phyloP scores from a whole-genome alignment of 2,329 filamentous ascomycete genomes.

The Microdochium paspali region DNA sequence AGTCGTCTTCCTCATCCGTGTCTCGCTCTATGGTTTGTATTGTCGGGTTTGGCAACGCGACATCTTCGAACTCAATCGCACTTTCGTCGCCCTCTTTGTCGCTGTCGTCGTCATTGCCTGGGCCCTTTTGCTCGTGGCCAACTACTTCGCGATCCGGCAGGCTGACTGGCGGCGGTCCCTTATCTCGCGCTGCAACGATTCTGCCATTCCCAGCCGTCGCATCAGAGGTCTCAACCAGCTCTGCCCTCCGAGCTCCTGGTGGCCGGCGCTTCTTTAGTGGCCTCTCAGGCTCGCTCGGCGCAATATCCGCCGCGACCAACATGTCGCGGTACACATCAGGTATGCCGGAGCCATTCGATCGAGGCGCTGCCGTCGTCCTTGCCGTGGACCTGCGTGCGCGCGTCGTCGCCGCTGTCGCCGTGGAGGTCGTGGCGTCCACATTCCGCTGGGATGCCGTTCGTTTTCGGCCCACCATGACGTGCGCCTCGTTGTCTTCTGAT shows the following conservation, averaged over 20 bases:
- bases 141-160: no score
- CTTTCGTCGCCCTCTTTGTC: constrained; percentile 30
- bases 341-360: constrained; percentile 10
- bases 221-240: neutral
- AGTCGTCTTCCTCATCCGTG: constrained; percentile 32
- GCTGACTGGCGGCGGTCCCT: no score
- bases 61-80: constrained; percentile 39
- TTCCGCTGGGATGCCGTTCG: constrained; percentile 9
- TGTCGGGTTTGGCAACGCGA: constrained; percentile 34
- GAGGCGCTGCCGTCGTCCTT: constrained; percentile 8
- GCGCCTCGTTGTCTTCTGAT: neutral
- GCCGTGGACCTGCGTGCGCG: constrained; percentile 3
- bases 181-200: no score
- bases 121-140: no score
- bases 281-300: constrained; percentile 4
- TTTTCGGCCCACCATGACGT: constrained; percentile 18
- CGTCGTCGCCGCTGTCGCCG: neutral
- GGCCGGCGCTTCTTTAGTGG: constrained; percentile 5
- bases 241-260: constrained; percentile 9
- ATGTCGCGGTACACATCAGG: constrained; percentile 37
- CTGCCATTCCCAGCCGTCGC: no score
- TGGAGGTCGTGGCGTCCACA: neutral
- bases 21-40: constrained; percentile 41
- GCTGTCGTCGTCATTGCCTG: constrained; percentile 10
- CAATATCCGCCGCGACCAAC: constrained; percentile 38